These are phyloP conservation scores for Waltiozyma sp. DNA, from an alignment of 1,139 yeast genomes.

Conservation along the genomic window DNA sequence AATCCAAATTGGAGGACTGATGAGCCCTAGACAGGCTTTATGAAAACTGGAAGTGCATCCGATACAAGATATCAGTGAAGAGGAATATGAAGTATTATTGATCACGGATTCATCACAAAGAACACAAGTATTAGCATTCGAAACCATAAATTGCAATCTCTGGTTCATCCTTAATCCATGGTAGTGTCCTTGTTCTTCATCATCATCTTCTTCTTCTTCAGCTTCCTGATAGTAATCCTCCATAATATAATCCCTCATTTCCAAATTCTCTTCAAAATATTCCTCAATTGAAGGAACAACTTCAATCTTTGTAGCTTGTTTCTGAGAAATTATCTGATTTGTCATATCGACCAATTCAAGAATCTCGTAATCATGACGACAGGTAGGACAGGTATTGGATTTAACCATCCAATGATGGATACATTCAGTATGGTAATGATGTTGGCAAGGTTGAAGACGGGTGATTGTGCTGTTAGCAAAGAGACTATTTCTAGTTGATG, in stretches of 20 bases:
- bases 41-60: slow-evolving; percentile 19
- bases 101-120: slow-evolving; percentile 15
- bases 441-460: slow-evolving; percentile 30
- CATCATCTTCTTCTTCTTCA: slow-evolving; percentile 7
- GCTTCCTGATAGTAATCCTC: slow-evolving; percentile 7
- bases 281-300: slow-evolving; percentile 20
- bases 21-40: slow-evolving; percentile 15
- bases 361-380: slow-evolving; percentile 24
- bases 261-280: slow-evolving; percentile 14
- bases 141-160: slow-evolving; percentile 12
- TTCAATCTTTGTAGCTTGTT: slow-evolving; percentile 28
- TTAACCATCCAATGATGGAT: slow-evolving; percentile 35
- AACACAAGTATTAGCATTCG: slow-evolving; percentile 14
- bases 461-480: slow-evolving; percentile 22
- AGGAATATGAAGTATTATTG: slow-evolving; percentile 4
- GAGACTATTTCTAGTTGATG: neutral
- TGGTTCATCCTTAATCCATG: slow-evolving; percentile 2
- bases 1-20: slow-evolving; percentile 10
- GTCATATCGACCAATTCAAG: slow-evolving; percentile 9
- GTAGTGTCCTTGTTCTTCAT: no score
- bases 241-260: slow-evolving; percentile 9
- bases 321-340: slow-evolving; percentile 10
- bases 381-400: slow-evolving; percentile 44
- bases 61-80: slow-evolving; percentile 7
- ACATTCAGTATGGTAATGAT: slow-evolving; percentile 36